phyloP scores from a whole-genome alignment of 768 basidiomycete genomes.

The Bullera alba region DNA sequence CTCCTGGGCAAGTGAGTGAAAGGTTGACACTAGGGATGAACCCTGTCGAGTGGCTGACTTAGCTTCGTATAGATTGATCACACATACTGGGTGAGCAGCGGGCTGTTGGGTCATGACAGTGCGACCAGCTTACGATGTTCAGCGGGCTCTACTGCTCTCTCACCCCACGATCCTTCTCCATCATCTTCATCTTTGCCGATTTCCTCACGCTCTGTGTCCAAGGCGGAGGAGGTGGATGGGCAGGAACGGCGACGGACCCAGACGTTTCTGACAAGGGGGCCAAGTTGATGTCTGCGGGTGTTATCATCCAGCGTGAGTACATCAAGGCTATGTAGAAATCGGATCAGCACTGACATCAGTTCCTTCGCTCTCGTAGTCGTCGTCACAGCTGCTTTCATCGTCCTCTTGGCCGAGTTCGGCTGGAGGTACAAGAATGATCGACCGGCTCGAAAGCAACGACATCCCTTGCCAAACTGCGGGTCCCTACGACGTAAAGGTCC shows the following conservation, averaged over 20 bases:
- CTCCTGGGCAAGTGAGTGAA: slow-evolving; percentile 53
- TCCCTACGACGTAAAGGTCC: not conserved
- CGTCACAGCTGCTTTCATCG: slow-evolving; percentile 49
- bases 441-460: slow-evolving; percentile 16
- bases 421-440: slow-evolving; percentile 44
- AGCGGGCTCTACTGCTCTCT: slow-evolving; percentile 19
- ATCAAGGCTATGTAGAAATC: too few species aligned
- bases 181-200: slow-evolving; percentile 49
- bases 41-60: too few species aligned
- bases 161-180: slow-evolving; percentile 25
- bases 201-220: slow-evolving; percentile 58
- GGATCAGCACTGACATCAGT: too few species aligned
- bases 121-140: too few species aligned
- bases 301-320: slow-evolving; percentile 55
- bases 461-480: slow-evolving; percentile 10
- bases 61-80: slow-evolving; percentile 50
- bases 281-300: slow-evolving; percentile 56
- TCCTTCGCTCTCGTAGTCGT: too few species aligned
- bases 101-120: too few species aligned
- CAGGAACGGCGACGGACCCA: slow-evolving; percentile 46
- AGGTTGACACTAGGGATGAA: not conserved
- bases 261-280: slow-evolving; percentile 49
- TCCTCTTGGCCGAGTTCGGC: slow-evolving; percentile 51
- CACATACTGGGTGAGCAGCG: slow-evolving; percentile 47
- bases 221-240: slow-evolving; percentile 58